Base-by-base conservation (phyloP, 2,329 filamentous ascomycete genomes). In the Aspergillus melleus region DNA sequence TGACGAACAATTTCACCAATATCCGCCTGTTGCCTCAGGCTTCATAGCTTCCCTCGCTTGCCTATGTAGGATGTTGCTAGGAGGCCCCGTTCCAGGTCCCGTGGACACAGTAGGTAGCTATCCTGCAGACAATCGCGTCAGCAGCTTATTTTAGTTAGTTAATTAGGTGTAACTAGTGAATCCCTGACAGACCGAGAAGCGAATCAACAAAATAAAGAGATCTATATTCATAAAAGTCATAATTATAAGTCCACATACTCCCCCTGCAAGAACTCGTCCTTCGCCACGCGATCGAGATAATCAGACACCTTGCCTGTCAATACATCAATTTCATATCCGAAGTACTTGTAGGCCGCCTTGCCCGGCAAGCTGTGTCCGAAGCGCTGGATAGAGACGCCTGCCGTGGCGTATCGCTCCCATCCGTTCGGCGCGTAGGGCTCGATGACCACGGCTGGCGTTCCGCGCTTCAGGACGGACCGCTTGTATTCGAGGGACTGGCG, bases 361-460 rank as follows among this genome's bases (percentile, higher is more conserved):
- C 62, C 62, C 9, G 62, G 62, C 52, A 64, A 44, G 53, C 58
- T 61, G 24, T 64, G 62, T 11, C 62, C 62, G 12, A 64, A 64
- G 6, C 58, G 58, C 4, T 54, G 55, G 10, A 64, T 36, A 8
- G 50, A 57, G 22, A 64, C 61, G 3, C 55, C 62, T 14, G 62
- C 62, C 36, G 36, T 42, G 36, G 92, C 91, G 84, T 98, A 99
- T 80, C 94, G 90, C 86, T 98, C 93, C 95, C 95, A 99, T 70
- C 95, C 95, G 81, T 97, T 88, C 69, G 95, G 98, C 80, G 86
- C 90, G 91, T 96, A 96, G 78, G 92, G 93, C 85, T 99, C 95
- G 69, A 99, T 90, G 58, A 91, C 96, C 79, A 99, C 80, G 63
- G 92, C 87, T 68, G 95, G 94, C 76, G 97, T 94, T 68, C 93